Evolutionary conservation across 2,329 filamentous ascomycete genomes (phyloP).

Genomic region (Ploettnerulaceae sp.): DNA sequence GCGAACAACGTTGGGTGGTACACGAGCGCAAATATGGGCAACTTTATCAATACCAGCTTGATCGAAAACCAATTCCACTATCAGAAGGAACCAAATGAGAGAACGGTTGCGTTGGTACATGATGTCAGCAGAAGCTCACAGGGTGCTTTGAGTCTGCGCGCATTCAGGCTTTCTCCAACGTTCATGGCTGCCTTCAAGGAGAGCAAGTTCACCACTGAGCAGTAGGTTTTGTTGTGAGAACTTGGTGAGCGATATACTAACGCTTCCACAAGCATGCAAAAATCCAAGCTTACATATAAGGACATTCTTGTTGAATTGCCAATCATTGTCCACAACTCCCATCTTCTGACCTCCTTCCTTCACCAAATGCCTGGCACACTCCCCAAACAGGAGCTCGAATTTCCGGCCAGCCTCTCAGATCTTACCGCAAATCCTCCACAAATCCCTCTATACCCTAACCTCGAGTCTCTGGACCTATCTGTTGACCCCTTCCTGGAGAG

Average conservation of each 20-base stretch:
- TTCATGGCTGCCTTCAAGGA: slow-evolving; percentile 95
- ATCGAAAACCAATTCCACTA: slow-evolving; percentile 98
- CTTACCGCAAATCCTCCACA: slow-evolving; percentile 61
- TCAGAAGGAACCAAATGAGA: slow-evolving; percentile 86
- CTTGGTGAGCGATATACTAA: slow-evolving; percentile 12
- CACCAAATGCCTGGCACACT: slow-evolving; percentile 78
- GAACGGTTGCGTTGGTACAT: slow-evolving; percentile 84
- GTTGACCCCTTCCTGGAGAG: slow-evolving; percentile 98
- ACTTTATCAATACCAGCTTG: slow-evolving; percentile 91
- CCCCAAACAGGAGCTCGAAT: slow-evolving; percentile 61
- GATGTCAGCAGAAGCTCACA: slow-evolving; percentile 94
- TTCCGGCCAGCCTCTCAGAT: slow-evolving; percentile 74
- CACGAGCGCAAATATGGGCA: slow-evolving; percentile 97
- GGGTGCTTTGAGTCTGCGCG: slow-evolving; percentile 81
- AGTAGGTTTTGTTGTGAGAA: slow-evolving; percentile 50
- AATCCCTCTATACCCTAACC: slow-evolving; percentile 75
- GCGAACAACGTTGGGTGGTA: slow-evolving; percentile 99
- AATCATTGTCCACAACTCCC: slow-evolving; percentile 89
- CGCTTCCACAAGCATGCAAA: slow-evolving; percentile 65
- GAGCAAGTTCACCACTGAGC: slow-evolving; percentile 92
- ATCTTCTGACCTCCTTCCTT: slow-evolving; percentile 90
- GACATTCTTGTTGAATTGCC: slow-evolving; percentile 91
- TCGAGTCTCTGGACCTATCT: slow-evolving; percentile 79
- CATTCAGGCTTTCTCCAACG: slow-evolving; percentile 79
- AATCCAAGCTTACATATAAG: slow-evolving; percentile 87